Evolutionary conservation across 495 filamentous ascomycete genomes (phyloP).

Genomic region (Poronia punctata): DNA sequence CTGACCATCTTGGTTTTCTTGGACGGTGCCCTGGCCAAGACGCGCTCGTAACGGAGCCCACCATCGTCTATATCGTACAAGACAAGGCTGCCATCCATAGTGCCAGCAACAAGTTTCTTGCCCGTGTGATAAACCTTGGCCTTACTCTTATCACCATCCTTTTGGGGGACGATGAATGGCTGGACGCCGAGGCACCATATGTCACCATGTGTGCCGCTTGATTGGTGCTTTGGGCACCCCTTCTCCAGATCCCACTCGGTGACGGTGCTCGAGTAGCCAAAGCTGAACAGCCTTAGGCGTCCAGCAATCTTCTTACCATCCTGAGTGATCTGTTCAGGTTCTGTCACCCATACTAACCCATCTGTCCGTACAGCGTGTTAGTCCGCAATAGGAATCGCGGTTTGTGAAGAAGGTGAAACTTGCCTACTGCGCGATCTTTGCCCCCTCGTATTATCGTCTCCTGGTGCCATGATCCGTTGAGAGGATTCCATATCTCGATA

Average conservation of each 20-base stretch:
- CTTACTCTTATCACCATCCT: constrained; percentile 12
- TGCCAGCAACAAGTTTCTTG: constrained; percentile 81
- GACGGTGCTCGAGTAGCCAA: constrained; percentile 84
- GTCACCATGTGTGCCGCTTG: constrained; percentile 88
- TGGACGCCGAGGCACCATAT: constrained; percentile 96
- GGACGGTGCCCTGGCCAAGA: constrained; percentile 62
- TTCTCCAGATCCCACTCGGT: constrained; percentile 91
- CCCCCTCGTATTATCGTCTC: constrained; percentile 81
- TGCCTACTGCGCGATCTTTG: constrained; percentile 49
- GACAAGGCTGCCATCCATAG: constrained; percentile 83
- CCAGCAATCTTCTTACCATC: constrained; percentile 58
- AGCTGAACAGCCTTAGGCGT: constrained; percentile 84
- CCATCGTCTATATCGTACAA: constrained; percentile 77
- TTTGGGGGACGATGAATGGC: constrained; percentile 38
- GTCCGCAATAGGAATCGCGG: not conserved
- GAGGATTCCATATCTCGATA: constrained; percentile 97
- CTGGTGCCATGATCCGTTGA: constrained; percentile 79
- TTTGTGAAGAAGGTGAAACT: not conserved
- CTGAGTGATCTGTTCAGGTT: constrained; percentile 61
- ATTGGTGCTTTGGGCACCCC: constrained; percentile 67
- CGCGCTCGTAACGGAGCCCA: constrained; percentile 63
- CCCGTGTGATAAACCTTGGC: constrained; percentile 24
- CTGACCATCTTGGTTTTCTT: constrained; percentile 84
- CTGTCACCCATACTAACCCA: constrained; percentile 86
- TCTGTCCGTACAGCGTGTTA: constrained; percentile 64